These are phyloP conservation scores for Mucor irregularis DNA, from an alignment of 371 early-diverging fungal genomes.

Conservation along the genomic window DNA sequence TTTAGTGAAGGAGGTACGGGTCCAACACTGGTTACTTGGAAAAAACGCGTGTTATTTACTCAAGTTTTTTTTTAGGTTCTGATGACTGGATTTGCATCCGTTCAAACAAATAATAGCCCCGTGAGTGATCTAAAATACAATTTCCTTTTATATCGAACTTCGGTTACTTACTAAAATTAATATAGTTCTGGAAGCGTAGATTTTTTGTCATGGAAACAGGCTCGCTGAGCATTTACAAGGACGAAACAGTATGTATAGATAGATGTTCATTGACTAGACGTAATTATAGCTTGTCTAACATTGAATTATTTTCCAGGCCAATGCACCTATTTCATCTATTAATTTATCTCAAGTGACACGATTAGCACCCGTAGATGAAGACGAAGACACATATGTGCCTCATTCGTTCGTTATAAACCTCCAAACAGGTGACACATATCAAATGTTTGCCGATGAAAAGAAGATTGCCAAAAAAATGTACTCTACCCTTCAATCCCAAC, in stretches of 20 bases:
- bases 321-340: slow-evolving; percentile 27
- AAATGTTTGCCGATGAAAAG: slow-evolving; percentile 42
- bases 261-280: neutral
- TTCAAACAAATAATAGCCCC: slow-evolving; percentile 29
- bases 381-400: slow-evolving; percentile 44
- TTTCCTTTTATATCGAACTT: neutral
- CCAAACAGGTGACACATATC: slow-evolving; percentile 31
- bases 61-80: slow-evolving; percentile 10
- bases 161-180: neutral
- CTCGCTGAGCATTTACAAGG: slow-evolving; percentile 40
- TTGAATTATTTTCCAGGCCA: neutral
- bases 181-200: slow-evolving; percentile 49
- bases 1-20: neutral
- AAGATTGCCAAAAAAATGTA: slow-evolving; percentile 33
- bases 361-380: slow-evolving; percentile 33
- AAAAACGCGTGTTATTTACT: neutral
- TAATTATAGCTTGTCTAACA: neutral
- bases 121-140: slow-evolving; percentile 1
- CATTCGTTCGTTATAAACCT: slow-evolving; percentile 41
- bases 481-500: slow-evolving; percentile 26
- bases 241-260: slow-evolving; percentile 31
- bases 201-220: slow-evolving; percentile 45
- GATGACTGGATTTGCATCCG: slow-evolving; percentile 30
- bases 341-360: slow-evolving; percentile 33
- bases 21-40: neutral